Conservation (phyloP, 148 eudicot species). For the Arctostaphylos glauca region DNA sequence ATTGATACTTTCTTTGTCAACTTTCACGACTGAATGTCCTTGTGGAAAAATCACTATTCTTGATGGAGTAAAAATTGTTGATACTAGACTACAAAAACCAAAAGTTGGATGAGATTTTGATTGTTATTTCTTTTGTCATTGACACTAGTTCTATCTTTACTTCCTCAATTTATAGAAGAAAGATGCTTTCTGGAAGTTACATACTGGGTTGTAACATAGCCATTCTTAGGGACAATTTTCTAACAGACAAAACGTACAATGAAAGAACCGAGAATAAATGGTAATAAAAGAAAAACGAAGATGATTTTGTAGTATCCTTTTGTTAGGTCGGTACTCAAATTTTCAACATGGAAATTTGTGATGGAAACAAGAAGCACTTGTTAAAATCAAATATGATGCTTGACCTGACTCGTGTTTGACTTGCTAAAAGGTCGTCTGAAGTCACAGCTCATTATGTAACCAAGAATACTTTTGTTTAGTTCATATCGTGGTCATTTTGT, state of each 20-base stretch:
- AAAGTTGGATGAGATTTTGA: not conserved
- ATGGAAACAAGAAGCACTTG: not conserved
- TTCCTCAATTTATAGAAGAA: not conserved
- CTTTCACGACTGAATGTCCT: not conserved
- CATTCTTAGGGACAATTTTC: not conserved
- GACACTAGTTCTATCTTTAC: not conserved
- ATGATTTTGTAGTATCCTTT: not conserved
- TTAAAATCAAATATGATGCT: not conserved
- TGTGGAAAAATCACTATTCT: not conserved
- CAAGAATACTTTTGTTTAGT: not conserved
- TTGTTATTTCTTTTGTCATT: not conserved
- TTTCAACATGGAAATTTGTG: not conserved
- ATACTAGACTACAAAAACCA: not conserved
- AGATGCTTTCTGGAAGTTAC: not conserved
- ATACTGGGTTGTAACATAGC: not conserved
- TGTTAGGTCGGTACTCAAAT: not conserved
- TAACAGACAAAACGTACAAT: not conserved
- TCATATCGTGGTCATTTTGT: not conserved
- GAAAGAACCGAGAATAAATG: not conserved
- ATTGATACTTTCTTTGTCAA: not conserved
- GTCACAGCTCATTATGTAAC: too few species aligned
- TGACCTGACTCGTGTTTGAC: not conserved
- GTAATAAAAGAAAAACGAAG: not conserved
- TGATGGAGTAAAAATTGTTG: not conserved
- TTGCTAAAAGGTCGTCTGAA: not conserved